phyloP scores from a whole-genome alignment of 805 yeast species.

The Wickerhamiella domercqiae region DNA sequence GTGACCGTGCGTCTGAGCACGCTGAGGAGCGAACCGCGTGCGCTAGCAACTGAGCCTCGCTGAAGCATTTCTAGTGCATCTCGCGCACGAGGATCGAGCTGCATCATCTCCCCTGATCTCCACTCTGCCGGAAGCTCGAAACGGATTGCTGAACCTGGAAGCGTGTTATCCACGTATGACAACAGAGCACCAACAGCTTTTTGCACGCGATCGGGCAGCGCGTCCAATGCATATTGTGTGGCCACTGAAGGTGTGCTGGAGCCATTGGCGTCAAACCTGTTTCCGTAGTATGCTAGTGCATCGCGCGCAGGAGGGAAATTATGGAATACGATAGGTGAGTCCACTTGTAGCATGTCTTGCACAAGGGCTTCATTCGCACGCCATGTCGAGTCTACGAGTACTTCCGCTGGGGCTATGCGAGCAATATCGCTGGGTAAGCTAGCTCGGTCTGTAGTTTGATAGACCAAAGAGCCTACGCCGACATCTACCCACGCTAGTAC shows the following conservation, averaged over 20 bases:
- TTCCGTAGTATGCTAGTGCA: constrained; percentile 25
- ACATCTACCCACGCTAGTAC: constrained; percentile 86
- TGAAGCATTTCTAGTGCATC: constrained; percentile 43
- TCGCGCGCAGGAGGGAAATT: constrained; percentile 26
- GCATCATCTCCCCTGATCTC: constrained; percentile 39
- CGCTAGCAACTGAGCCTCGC: constrained; percentile 29
- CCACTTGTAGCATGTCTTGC: not conserved
- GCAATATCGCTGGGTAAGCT: constrained; percentile 57
- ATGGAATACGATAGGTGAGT: constrained; percentile 19
- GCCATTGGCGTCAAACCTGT: constrained; percentile 23
- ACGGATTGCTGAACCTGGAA: constrained; percentile 51
- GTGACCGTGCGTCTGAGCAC: constrained; percentile 63
- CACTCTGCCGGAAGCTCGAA: constrained; percentile 54
- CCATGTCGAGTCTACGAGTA: constrained; percentile 44
- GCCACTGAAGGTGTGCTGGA: constrained; percentile 18
- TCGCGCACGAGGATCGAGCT: constrained; percentile 46
- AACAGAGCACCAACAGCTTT: constrained; percentile 49
- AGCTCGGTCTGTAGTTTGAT: constrained; percentile 44
- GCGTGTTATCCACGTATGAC: constrained; percentile 53
- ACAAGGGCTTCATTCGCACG: constrained; percentile 28
- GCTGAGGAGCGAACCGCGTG: constrained; percentile 51
- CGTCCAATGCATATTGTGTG: constrained; percentile 12
- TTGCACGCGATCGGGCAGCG: constrained; percentile 26
- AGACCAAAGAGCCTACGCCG: constrained; percentile 58
- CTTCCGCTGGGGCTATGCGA: constrained; percentile 69